Conservation (phyloP, 768 basidiomycete genomes). For the Cyclocybe cylindracea region DNA sequence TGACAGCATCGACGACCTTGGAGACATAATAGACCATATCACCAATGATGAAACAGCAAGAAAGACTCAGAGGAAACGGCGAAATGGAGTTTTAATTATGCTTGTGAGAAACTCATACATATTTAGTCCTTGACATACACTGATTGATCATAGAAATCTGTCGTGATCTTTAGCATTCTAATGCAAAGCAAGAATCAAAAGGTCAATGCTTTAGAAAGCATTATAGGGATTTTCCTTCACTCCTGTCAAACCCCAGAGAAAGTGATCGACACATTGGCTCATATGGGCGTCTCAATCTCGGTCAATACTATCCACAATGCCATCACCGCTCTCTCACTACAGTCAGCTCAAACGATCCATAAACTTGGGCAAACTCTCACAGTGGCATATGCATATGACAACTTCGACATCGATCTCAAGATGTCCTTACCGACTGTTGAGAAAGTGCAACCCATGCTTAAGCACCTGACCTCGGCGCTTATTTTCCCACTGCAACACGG, state of each 20-base stretch:
- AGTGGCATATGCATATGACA: slow-evolving; percentile 21
- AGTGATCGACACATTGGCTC: slow-evolving; percentile 14
- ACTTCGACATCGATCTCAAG: slow-evolving; percentile 26
- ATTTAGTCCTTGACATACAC: too few species aligned
- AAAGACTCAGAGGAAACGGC: too few species aligned
- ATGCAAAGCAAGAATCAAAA: slow-evolving; percentile 12
- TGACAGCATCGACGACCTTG: too few species aligned
- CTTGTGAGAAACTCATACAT: too few species aligned
- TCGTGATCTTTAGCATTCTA: slow-evolving; percentile 12
- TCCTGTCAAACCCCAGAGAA: slow-evolving; percentile 10
- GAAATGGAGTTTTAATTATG: too few species aligned
- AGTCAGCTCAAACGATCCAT: slow-evolving; percentile 3
- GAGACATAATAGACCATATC: too few species aligned
- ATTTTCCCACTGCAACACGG: slow-evolving; percentile 23
- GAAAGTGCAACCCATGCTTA: slow-evolving; percentile 13
- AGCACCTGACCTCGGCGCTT: slow-evolving; percentile 24
- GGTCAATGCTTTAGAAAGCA: slow-evolving; percentile 11
- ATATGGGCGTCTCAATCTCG: slow-evolving; percentile 25
- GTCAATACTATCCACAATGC: slow-evolving; percentile 12
- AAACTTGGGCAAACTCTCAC: slow-evolving; percentile 12
- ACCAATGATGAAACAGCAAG: too few species aligned
- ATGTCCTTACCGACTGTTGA: slow-evolving; percentile 17
- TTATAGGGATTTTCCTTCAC: slow-evolving; percentile 12
- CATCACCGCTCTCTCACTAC: slow-evolving; percentile 12
- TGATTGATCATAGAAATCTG: too few species aligned